phyloP scores from a whole-genome alignment of 2,329 filamentous ascomycete genomes.

The Cercospora brassicicola region DNA sequence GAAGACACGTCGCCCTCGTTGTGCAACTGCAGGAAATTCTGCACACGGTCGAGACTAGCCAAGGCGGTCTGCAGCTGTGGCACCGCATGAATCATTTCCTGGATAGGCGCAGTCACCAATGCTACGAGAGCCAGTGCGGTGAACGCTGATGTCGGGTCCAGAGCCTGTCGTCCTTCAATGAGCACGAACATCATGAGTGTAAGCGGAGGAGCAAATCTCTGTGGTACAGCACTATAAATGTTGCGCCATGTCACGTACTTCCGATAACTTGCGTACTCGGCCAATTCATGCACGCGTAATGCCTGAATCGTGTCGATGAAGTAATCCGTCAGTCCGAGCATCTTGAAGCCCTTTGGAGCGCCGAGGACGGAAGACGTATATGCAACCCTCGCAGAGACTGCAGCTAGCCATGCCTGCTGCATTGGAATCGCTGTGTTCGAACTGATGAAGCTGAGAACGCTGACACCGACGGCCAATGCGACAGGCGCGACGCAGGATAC shows the following conservation, averaged over 20 bases:
- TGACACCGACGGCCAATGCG: slow-evolving; percentile 18
- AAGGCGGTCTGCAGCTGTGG: slow-evolving; percentile 22
- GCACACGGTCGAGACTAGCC: slow-evolving; percentile 26
- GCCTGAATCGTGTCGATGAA: slow-evolving; percentile 24
- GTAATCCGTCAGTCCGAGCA: slow-evolving; percentile 25
- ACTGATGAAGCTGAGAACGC: slow-evolving; percentile 21
- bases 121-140: slow-evolving; percentile 22
- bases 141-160: slow-evolving; percentile 24
- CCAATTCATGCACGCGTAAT: slow-evolving; percentile 23
- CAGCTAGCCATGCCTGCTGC: slow-evolving; percentile 24
- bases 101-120: slow-evolving; percentile 19
- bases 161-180: slow-evolving; percentile 10
- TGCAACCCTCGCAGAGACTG: slow-evolving; percentile 21
- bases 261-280: slow-evolving; percentile 20
- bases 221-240: slow-evolving; percentile 19
- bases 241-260: slow-evolving; percentile 28
- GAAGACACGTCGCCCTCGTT: not conserved
- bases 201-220: slow-evolving; percentile 17
- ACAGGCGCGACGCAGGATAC: slow-evolving; percentile 26
- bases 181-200: slow-evolving; percentile 26
- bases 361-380: slow-evolving; percentile 25
- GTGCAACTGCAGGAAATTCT: slow-evolving; percentile 21
- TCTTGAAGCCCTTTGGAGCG: slow-evolving; percentile 25
- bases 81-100: slow-evolving; percentile 24
- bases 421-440: slow-evolving; percentile 20